Percentiles rank a stretch among this genome's conserved stretches.
phyloP scores from a whole-genome alignment of 768 basidiomycete species.

The Rhodotorula babjevae region DNA sequence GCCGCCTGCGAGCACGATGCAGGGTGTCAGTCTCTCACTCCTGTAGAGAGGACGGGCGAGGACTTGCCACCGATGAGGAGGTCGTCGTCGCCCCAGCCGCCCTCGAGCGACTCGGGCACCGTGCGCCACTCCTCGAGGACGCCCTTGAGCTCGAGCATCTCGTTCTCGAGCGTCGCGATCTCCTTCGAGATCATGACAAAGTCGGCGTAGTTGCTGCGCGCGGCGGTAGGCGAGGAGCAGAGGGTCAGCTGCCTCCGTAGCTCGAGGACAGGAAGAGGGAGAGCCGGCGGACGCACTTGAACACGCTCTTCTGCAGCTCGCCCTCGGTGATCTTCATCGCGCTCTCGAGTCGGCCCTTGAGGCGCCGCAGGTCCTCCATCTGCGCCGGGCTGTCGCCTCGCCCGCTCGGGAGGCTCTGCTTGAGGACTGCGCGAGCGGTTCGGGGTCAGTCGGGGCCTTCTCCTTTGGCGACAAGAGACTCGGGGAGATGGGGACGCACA shows the following conservation, averaged over 20 bases:
- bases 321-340: slow-evolving; percentile 68
- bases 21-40: too few species aligned
- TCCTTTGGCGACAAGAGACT: too few species aligned
- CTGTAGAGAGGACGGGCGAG: neutral
- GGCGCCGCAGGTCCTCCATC: slow-evolving; percentile 53
- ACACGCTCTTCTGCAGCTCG: slow-evolving; percentile 85
- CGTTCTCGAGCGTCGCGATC: slow-evolving; percentile 90
- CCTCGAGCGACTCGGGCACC: slow-evolving; percentile 86
- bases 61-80: slow-evolving; percentile 51
- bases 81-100: slow-evolving; percentile 56
- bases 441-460: neutral
- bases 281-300: slow-evolving; percentile 57
- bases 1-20: slow-evolving; percentile 49
- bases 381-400: slow-evolving; percentile 48
- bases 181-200: slow-evolving; percentile 96
- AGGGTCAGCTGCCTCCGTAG: neutral
- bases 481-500: slow-evolving; percentile 57
- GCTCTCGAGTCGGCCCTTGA: slow-evolving; percentile 69
- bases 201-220: slow-evolving; percentile 73
- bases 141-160: slow-evolving; percentile 95
- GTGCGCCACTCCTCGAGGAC: slow-evolving; percentile 90
- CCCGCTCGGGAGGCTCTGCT: slow-evolving; percentile 43
- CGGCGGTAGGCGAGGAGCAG: neutral
- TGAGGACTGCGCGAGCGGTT: slow-evolving; percentile 8
- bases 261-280: neutral